Evolutionary conservation across 1,284 basidiomycete species (phyloP).

Genomic region (Coniferiporia weirii): DNA sequence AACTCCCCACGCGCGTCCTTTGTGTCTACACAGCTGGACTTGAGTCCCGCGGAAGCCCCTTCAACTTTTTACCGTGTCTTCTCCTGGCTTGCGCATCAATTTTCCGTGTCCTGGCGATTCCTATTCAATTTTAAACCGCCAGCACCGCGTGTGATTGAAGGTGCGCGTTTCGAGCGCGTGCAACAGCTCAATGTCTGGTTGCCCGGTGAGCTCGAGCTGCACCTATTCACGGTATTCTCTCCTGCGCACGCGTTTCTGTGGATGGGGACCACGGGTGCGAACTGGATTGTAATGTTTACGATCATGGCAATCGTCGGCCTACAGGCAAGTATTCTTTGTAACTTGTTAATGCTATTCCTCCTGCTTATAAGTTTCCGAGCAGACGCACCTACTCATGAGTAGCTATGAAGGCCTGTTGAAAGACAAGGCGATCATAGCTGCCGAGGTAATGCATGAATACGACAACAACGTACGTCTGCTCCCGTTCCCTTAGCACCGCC

Average conservation of each 20-base stretch:
- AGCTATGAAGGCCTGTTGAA: slow-evolving; percentile 63
- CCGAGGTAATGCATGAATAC: slow-evolving; percentile 84
- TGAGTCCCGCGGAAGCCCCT: slow-evolving; percentile 37
- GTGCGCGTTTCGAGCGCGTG: slow-evolving; percentile 40
- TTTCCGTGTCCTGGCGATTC: slow-evolving; percentile 57
- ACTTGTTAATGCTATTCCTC: slow-evolving; percentile 20
- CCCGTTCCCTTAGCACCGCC: slow-evolving; percentile 2
- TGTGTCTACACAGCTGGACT: slow-evolving; percentile 46
- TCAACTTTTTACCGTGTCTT: slow-evolving; percentile 33
- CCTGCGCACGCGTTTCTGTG: slow-evolving; percentile 69
- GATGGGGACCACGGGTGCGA: slow-evolving; percentile 61
- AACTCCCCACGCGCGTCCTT: slow-evolving; percentile 63
- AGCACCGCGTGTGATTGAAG: slow-evolving; percentile 34
- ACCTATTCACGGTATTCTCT: slow-evolving; percentile 70
- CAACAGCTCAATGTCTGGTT: slow-evolving; percentile 76
- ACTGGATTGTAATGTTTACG: slow-evolving; percentile 65
- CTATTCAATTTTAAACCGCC: slow-evolving; percentile 58
- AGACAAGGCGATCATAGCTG: slow-evolving; percentile 70
- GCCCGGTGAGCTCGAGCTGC: slow-evolving; percentile 66
- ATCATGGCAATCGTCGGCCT: slow-evolving; percentile 60
- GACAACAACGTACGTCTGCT: slow-evolving; percentile 57
- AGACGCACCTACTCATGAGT: slow-evolving; percentile 49
- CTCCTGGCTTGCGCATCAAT: slow-evolving; percentile 41
- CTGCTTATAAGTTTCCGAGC: slow-evolving; percentile 1
- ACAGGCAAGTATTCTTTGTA: slow-evolving; percentile 44